These are phyloP conservation scores for Calonectria pseudoturangicola DNA, from an alignment of 2,329 filamentous ascomycete species.

Conservation along the genomic window DNA sequence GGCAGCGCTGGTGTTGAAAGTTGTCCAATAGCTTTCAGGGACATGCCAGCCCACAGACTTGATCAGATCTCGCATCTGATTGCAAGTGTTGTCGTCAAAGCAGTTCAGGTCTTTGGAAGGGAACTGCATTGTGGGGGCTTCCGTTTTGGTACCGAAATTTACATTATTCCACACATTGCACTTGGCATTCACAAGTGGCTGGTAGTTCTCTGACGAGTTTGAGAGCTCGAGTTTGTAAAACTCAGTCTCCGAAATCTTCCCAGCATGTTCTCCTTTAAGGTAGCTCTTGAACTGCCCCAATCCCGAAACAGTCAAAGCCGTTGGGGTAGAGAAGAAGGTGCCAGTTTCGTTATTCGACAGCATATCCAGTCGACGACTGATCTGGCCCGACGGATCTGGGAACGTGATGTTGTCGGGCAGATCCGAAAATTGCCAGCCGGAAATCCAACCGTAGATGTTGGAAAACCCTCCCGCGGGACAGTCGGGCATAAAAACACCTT, in stretches of 20 bases:
- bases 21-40: background rate
- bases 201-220: background rate
- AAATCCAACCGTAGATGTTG: constrained; percentile 14
- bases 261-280: background rate
- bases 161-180: constrained; percentile 7
- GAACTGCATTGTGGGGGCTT: background rate
- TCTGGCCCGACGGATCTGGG: constrained; percentile 3
- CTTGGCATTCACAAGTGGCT: constrained; percentile 2
- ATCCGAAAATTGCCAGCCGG: background rate
- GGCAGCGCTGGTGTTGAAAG: background rate
- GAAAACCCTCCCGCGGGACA: constrained; percentile 5
- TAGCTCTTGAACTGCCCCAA: constrained; percentile 8
- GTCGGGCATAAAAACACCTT: background rate
- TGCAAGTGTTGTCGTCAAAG: background rate
- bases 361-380: constrained; percentile 14
- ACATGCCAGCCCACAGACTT: background rate
- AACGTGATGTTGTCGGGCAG: constrained; percentile 7
- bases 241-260: background rate
- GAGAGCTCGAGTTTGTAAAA: background rate
- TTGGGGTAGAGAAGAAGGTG: background rate
- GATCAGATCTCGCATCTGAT: background rate
- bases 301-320: background rate
- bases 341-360: background rate
- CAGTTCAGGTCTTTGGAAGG: background rate
- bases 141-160: background rate